Base-by-base conservation (phyloP, 805 yeast genomes). In the Myxozyma nipponensis region DNA sequence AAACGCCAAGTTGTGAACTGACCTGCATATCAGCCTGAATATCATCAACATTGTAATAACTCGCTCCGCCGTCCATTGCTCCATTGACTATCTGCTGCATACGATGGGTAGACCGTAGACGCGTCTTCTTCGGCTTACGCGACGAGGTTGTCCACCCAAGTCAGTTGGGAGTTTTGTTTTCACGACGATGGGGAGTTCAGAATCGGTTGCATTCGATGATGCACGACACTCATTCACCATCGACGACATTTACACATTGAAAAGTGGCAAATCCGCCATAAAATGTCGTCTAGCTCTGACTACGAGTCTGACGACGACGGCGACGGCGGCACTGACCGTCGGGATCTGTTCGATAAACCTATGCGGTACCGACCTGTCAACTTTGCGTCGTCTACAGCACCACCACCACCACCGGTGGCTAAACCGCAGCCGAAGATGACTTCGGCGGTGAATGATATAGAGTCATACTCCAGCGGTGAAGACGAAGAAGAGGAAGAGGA, bases 21-120 rank as follows among this genome's bases (percentile, higher is more conserved):
- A 62, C 66, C 48, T 68, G 69, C 19, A 68, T 67, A 39, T 70
- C 73, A 10, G 72, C 60, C 30, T 68, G 62, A 22, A 70, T 54
- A 28, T 50, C 56, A 39, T 58, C 62, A 18, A 58, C 49, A 21
- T 44, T 39, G 42, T 58, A 58, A 42, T 58, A 58, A 17, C 40
- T 22, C 17, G 44, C 43, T 46, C 49, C 18, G 7, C 18, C 18
- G 15, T 39, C 42, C 34, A 39, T 26, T 13, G 17, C n/a, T 15
- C 32, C 13, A 13, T 28, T n/a, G n/a, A n/a, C n/a, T n/a, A n/a
- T n/a, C n/a, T n/a, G n/a, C n/a, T n/a, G n/a, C n/a, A n/a, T n/a
- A n/a, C n/a, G n/a, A n/a, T n/a, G n/a, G n/a, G n/a, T n/a, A n/a
- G n/a, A n/a, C n/a, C n/a, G n/a, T n/a, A n/a, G n/a, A n/a, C n/a